A percentile compares a stretch with the other conserved stretches of the same genome.
Evolutionary conservation across 2,329 filamentous ascomycete genomes (phyloP).

Genomic region (Diaporthe velutina): DNA sequence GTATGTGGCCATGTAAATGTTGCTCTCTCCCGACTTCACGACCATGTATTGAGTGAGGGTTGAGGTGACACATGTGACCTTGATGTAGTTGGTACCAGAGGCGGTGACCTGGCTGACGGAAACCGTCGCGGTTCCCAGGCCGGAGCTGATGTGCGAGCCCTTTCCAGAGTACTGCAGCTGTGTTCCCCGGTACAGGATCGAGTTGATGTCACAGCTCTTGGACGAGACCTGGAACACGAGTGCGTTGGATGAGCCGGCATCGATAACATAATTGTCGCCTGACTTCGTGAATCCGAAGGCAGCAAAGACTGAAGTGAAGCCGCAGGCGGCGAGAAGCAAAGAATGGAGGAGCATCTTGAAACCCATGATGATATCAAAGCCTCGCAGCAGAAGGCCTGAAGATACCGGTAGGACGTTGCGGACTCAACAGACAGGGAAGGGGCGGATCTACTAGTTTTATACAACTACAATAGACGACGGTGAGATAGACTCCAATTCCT

Average conservation of each 20-base stretch:
- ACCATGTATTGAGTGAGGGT: constrained; percentile 66
- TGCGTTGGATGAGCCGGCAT: constrained; percentile 50
- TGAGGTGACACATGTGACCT: constrained; percentile 60
- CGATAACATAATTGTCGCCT: constrained; percentile 53
- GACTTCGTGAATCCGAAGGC: constrained; percentile 51
- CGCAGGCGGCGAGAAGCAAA: constrained; percentile 42
- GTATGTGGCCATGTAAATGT: constrained; percentile 65
- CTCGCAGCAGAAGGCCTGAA: constrained; percentile 20
- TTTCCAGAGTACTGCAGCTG: constrained; percentile 63
- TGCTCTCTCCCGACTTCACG: constrained; percentile 61
- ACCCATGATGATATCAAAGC: constrained; percentile 25
- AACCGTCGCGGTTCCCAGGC: constrained; percentile 64
- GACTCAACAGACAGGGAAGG: background rate
- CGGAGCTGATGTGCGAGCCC: constrained; percentile 65
- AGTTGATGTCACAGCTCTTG: constrained; percentile 66
- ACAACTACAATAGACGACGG: background rate
- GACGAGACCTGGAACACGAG: constrained; percentile 38
- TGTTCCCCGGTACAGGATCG: constrained; percentile 61
- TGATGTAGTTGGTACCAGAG: constrained; percentile 56
- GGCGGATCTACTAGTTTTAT: constrained; percentile 5
- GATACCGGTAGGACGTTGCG: background rate
- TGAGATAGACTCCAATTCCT: background rate
- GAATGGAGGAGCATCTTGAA: constrained; percentile 44
- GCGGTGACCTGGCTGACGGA: constrained; percentile 42
- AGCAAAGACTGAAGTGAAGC: constrained; percentile 47